Conservation (phyloP, 1,284 basidiomycete genomes). For the Apiotrichum veenhuisii region DNA sequence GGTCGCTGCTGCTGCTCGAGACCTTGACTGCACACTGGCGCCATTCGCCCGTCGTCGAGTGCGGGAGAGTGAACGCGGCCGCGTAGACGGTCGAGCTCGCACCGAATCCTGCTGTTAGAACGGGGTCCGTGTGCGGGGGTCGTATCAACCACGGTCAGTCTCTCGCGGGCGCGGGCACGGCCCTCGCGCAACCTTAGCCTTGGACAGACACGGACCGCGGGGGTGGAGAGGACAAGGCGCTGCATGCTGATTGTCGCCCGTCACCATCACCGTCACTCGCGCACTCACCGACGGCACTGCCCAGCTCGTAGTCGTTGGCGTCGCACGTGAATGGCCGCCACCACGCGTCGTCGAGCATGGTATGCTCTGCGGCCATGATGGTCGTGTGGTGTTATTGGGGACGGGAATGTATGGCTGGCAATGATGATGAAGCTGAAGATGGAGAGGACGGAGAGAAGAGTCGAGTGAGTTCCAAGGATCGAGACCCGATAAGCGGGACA, state of each 20-base stretch:
- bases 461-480: no score
- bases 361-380: constrained; percentile 9
- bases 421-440: background rate
- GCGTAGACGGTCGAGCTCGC: constrained; percentile 42
- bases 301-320: constrained; percentile 37
- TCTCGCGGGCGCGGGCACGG: no score
- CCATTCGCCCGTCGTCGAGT: constrained; percentile 10
- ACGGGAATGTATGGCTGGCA: no score
- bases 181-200: no score
- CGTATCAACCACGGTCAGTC: no score
- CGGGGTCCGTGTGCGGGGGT: no score
- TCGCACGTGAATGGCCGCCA: constrained; percentile 32
- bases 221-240: no score
- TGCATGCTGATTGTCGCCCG: no score
- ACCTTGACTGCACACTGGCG: constrained; percentile 41
- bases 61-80: constrained; percentile 26
- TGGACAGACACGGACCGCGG: background rate
- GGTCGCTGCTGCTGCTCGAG: constrained; percentile 33
- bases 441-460: background rate
- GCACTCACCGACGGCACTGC: constrained; percentile 33
- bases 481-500: no score
- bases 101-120: constrained; percentile 35
- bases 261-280: no score
- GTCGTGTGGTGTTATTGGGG: background rate
- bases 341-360: constrained; percentile 35